These are phyloP conservation scores for Dispira parvispora DNA, from an alignment of 192 early-diverging fungal species.

Conservation along the genomic window DNA sequence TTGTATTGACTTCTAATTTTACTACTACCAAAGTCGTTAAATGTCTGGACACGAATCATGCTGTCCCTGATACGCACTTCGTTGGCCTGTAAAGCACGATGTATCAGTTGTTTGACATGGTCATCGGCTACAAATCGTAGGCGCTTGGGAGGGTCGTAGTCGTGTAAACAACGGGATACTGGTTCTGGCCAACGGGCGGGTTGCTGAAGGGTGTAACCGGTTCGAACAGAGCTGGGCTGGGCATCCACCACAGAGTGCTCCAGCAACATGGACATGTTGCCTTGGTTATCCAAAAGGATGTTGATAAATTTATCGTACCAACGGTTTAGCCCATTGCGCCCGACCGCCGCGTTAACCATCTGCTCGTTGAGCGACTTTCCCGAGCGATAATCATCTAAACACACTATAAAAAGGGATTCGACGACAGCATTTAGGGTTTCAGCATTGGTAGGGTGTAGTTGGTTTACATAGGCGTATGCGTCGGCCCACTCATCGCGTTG, in stretches of 20 bases:
- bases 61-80: not conserved
- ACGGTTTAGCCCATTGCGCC: constrained; percentile 44
- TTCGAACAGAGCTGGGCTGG: constrained; percentile 31
- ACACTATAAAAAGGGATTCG: constrained; percentile 41
- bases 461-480: constrained; percentile 41
- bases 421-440: constrained; percentile 39
- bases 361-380: constrained; percentile 17
- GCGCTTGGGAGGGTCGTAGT: constrained; percentile 3
- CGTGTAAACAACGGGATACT: not conserved
- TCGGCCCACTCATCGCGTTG: constrained; percentile 63
- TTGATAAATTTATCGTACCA: constrained; percentile 65
- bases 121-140: not conserved
- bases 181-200: constrained; percentile 13
- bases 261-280: constrained; percentile 29
- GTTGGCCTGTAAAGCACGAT: not conserved
- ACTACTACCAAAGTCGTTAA: not conserved
- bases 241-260: constrained; percentile 64
- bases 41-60: not conserved
- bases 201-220: constrained; percentile 22
- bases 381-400: constrained; percentile 39
- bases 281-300: constrained; percentile 43
- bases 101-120: not conserved
- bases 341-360: constrained; percentile 36
- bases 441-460: constrained; percentile 35
- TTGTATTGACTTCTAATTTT: not conserved